These are phyloP conservation scores for Psilocybe cyanescens DNA, from an alignment of 768 basidiomycete genomes.

Conservation along the genomic window DNA sequence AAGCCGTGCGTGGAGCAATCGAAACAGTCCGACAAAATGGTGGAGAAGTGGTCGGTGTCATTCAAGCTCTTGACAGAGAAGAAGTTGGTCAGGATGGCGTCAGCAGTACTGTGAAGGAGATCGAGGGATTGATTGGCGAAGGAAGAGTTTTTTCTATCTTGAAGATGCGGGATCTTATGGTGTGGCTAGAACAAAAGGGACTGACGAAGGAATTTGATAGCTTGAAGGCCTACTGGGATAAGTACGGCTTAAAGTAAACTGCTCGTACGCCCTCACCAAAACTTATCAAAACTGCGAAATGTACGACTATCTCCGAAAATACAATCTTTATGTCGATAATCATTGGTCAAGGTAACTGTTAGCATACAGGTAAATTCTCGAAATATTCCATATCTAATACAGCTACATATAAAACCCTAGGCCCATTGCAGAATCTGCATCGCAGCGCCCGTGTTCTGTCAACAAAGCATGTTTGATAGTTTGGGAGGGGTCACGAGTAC, in stretches of 20 bases:
- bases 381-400: too few relatives aligned
- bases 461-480: too few relatives aligned
- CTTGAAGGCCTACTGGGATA: conserved; percentile 80
- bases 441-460: too few relatives aligned
- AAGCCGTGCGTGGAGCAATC: conserved; percentile 85
- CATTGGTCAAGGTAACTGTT: too few relatives aligned
- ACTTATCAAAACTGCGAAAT: too few relatives aligned
- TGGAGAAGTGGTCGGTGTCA: conserved; percentile 86
- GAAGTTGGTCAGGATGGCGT: conserved; percentile 76
- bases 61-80: conserved; percentile 86
- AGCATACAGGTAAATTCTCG: too few relatives aligned
- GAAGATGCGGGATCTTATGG: conserved; percentile 83
- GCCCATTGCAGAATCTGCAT: too few relatives aligned
- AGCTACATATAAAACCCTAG: too few relatives aligned
- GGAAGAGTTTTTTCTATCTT: conserved; percentile 80
- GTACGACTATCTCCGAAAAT: too few relatives aligned
- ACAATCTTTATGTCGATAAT: too few relatives aligned
- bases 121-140: conserved; percentile 73
- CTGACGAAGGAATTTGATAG: conserved; percentile 61
- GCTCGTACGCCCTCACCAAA: neutral
- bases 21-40: conserved; percentile 68
- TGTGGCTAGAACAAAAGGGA: conserved; percentile 77
- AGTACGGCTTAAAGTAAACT: conserved; percentile 65
- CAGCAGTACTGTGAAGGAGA: conserved; percentile 80
- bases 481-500: too few relatives aligned